phyloP scores from a whole-genome alignment of 306 rosid genomes.

The Styphnolobium japonicum region DNA sequence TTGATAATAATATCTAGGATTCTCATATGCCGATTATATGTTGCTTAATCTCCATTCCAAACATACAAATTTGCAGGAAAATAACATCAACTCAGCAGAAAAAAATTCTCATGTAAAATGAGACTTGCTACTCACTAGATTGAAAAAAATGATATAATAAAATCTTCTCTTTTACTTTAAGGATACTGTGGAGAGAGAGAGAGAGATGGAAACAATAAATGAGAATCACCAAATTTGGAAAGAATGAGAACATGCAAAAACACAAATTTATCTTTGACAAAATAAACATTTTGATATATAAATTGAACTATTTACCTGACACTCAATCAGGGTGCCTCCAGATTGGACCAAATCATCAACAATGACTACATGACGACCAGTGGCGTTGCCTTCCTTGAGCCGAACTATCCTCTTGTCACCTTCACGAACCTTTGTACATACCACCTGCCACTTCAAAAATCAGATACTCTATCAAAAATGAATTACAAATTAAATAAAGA shows the following conservation, averaged over 20 bases:
- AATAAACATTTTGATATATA: not conserved
- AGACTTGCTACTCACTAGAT: not conserved
- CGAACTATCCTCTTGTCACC: constrained; percentile 93
- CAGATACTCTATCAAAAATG: constrained; percentile 2
- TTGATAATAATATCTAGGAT: not conserved
- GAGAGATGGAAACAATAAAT: not conserved
- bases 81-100: not conserved
- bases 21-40: not conserved
- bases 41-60: not conserved
- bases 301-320: constrained; percentile 61
- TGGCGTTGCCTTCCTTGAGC: constrained; percentile 85
- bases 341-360: constrained; percentile 99
- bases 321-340: constrained; percentile 91
- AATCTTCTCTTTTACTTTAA: too few species aligned
- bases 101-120: not conserved
- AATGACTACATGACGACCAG: constrained; percentile 87
- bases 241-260: not conserved
- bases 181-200: too few species aligned
- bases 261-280: constrained; percentile 1
- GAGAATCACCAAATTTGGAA: not conserved
- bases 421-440: constrained; percentile 91
- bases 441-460: constrained; percentile 58
- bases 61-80: not conserved
- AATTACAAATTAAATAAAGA: not conserved
- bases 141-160: too few species aligned